Evolutionary conservation across 768 basidiomycete genomes (phyloP).

Genomic region (Rickenella mellea): DNA sequence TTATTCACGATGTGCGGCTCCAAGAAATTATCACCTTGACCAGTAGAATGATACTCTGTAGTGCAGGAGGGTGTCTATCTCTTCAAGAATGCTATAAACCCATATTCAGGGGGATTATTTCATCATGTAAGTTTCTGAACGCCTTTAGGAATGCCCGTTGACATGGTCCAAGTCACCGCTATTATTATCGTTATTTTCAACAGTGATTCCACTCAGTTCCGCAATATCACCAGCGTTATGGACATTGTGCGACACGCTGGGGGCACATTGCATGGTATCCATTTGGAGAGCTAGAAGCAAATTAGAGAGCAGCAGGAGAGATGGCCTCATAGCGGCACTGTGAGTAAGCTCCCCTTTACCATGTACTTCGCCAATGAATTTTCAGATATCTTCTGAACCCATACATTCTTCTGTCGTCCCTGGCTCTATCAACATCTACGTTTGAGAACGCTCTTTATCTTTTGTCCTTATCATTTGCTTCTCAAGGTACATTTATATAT

Average conservation of each 20-base stretch:
- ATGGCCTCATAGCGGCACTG: slow-evolving; percentile 55
- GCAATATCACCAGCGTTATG: slow-evolving; percentile 49
- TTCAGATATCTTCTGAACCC: slow-evolving; percentile 84
- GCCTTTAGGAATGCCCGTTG: background rate
- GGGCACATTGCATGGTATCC: slow-evolving; percentile 56
- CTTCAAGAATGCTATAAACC: slow-evolving; percentile 66
- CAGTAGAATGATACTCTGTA: slow-evolving; percentile 27
- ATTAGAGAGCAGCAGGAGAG: slow-evolving; percentile 37
- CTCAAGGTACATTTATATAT: slow-evolving; percentile 37
- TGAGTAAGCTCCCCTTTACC: slow-evolving; percentile 27
- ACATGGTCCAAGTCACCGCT: slow-evolving; percentile 56
- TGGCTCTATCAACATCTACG: slow-evolving; percentile 75
- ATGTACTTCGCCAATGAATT: background rate
- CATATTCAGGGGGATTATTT: slow-evolving; percentile 81
- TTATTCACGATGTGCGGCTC: slow-evolving; percentile 57
- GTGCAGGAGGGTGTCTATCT: slow-evolving; percentile 89
- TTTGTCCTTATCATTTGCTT: slow-evolving; percentile 59
- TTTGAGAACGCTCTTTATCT: slow-evolving; percentile 73
- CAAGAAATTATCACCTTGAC: slow-evolving; percentile 5
- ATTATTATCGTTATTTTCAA: slow-evolving; percentile 68
- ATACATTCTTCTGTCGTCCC: slow-evolving; percentile 68
- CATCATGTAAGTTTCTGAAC: slow-evolving; percentile 54
- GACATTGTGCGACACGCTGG: slow-evolving; percentile 57
- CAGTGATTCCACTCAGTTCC: slow-evolving; percentile 47
- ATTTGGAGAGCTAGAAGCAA: slow-evolving; percentile 62